These are phyloP conservation scores for Erigeron philadelphicus DNA, from an alignment of 140 eudicot species.

Conservation along the genomic window DNA sequence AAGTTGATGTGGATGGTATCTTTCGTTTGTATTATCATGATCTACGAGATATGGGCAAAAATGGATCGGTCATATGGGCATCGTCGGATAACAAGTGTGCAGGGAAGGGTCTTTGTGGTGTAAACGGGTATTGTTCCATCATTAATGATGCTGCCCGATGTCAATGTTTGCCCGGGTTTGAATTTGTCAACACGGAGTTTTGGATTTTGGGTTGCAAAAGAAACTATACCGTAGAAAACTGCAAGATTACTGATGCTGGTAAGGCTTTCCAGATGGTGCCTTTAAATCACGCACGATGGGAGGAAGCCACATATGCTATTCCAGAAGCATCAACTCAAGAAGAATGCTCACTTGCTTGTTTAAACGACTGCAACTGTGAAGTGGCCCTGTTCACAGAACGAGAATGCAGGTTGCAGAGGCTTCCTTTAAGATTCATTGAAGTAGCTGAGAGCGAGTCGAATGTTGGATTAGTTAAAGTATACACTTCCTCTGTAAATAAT, in stretches of 20 bases:
- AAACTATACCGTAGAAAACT: constrained; percentile 24
- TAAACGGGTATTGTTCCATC: constrained; percentile 32
- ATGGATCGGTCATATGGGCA: constrained; percentile 29
- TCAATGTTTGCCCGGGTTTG: constrained; percentile 47
- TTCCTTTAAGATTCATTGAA: constrained; percentile 20
- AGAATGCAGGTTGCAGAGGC: constrained; percentile 27
- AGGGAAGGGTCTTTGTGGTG: constrained; percentile 43
- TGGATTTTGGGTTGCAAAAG: constrained; percentile 33
- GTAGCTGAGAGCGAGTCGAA: background rate
- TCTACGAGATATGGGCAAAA: background rate
- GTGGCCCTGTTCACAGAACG: constrained; percentile 18
- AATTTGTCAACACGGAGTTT: constrained; percentile 8
- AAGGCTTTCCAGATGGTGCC: constrained; percentile 8
- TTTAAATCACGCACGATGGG: constrained; percentile 27
- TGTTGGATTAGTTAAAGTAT: constrained; percentile 35
- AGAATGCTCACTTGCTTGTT: constrained; percentile 34
- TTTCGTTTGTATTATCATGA: constrained; percentile 32
- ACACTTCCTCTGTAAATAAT: background rate
- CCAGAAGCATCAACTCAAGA: constrained; percentile 1
- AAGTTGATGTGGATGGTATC: constrained; percentile 44
- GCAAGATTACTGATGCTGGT: constrained; percentile 13
- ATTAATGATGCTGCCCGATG: constrained; percentile 24
- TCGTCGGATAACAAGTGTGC: constrained; percentile 24
- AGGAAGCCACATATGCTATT: constrained; percentile 23
- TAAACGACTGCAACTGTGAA: constrained; percentile 36